A percentile compares a stretch with the other conserved stretches of the same genome.
Conservation (phyloP, 352 stramenopile species). For the Blastocystis sp. region DNA sequence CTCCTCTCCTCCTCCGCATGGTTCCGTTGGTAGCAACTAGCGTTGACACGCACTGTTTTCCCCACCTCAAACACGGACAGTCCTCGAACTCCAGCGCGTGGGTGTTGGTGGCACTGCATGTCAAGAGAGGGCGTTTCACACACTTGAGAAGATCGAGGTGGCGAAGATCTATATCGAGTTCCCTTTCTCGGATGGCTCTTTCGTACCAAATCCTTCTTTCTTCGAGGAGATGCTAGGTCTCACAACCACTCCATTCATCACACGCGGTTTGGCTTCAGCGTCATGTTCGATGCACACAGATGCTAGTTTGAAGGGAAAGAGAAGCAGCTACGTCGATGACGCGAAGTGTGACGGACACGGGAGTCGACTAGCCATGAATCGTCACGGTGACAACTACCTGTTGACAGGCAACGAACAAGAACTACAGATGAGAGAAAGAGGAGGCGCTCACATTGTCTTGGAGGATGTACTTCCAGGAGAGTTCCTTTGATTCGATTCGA, state of each 20-base stretch:
- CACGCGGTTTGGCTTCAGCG: background rate
- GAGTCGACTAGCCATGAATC: background rate
- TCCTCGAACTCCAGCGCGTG: background rate
- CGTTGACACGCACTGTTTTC: background rate
- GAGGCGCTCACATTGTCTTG: constrained; percentile 1
- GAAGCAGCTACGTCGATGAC: background rate
- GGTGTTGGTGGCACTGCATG: background rate
- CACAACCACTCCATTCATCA: background rate
- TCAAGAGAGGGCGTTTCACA: too few species aligned
- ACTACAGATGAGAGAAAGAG: background rate
- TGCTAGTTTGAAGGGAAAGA: background rate
- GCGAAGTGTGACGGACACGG: constrained; percentile 2
- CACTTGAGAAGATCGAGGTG: background rate
- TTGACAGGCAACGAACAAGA: constrained; percentile 6
- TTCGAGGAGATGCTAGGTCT: background rate
- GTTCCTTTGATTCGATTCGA: background rate
- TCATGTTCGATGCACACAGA: background rate
- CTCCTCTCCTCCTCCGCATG: background rate
- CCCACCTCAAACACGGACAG: constrained; percentile 8
- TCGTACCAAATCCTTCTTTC: background rate
- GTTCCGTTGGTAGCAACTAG: constrained; percentile 9
- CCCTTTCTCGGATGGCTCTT: background rate
- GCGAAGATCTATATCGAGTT: background rate
- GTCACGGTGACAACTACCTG: background rate
- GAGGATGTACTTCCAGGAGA: constrained; percentile 12